Base-by-base conservation (phyloP, 208 protist species). In the Leptomonas seymouri region DNA sequence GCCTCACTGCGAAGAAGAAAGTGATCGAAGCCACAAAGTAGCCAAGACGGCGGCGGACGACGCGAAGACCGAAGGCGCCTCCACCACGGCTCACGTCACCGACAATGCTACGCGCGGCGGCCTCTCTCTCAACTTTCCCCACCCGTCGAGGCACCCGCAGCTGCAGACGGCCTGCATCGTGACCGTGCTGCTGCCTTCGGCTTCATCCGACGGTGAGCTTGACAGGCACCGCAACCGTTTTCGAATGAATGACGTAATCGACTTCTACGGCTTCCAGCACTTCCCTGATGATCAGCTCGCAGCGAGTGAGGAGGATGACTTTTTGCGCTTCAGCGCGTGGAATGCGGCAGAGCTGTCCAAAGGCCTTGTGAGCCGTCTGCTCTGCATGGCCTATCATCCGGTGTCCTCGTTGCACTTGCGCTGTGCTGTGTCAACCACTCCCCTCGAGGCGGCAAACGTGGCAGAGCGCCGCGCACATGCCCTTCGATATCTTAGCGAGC, bases 261-360 rank as follows among this genome's bases (percentile, higher is more conserved):
- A 91, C 54, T 94, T 94, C 57, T 91, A 84, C 67, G 89, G 89
- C 20, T 94, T 81, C 61, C 61, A 90, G 65, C 73, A 80, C 57
- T 61, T 74, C 55, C 70, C 74, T 2, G 62, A 76, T 23, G 79
- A 84, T 30, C 69, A 77, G 42, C 69, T 59, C 0, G 57, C 42
- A 9, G 53, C 60, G 28, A 50, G 45, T 28, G 65, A 65, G 28
- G 60, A 69, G n/a, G 84, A 88, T 31, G 84, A 88, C 23, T 75
- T 89, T 56, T 66, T 63, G 27, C 67, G 39, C 28, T 90, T 90
- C 72, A 79, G 71, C 57, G 46, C 76, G 25, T 92, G 86, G 86
- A 84, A 85, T 41, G 75, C 79, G 39, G 71, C 80, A 14, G 69
- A 82, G 68, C 71, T 87, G 54, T 78, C 81, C 0, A 66, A 53